Evolutionary conservation across 2,329 filamentous ascomycete species (phyloP).

Genomic region (Plenodomus lindquistii): DNA sequence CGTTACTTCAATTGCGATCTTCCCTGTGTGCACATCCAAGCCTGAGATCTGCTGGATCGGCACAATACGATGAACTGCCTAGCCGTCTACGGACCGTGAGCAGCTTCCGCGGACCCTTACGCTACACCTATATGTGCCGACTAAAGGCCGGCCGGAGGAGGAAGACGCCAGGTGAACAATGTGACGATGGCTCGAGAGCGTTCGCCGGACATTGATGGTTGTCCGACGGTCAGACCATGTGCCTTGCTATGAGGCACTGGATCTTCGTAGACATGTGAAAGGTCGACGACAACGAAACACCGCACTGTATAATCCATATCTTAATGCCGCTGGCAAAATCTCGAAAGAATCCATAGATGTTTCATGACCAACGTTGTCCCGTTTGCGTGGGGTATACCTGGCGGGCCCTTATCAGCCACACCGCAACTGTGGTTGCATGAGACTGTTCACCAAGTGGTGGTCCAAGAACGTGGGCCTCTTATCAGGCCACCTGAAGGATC

Average conservation of each 20-base stretch:
- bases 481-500: slow-evolving; percentile 16
- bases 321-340: neutral
- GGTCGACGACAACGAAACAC: neutral
- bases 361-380: neutral
- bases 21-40: neutral
- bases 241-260: neutral
- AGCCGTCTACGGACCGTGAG: neutral
- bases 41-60: neutral
- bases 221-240: neutral
- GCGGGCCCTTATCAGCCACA: neutral
- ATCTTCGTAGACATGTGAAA: neutral
- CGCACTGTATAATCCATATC: neutral
- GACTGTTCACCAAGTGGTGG: slow-evolving; percentile 11
- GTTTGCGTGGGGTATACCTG: neutral
- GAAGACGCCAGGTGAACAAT: neutral
- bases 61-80: neutral
- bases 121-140: neutral
- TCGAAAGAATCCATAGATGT: neutral
- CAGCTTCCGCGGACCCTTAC: neutral
- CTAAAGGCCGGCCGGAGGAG: neutral
- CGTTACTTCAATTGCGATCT: neutral
- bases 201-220: neutral
- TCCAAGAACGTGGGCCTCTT: slow-evolving; percentile 22
- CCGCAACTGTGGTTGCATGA: neutral
- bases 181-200: neutral